Evolutionary conservation across 148 eudicot genomes (phyloP).

Genomic region (Tetragonia tetragonoides): DNA sequence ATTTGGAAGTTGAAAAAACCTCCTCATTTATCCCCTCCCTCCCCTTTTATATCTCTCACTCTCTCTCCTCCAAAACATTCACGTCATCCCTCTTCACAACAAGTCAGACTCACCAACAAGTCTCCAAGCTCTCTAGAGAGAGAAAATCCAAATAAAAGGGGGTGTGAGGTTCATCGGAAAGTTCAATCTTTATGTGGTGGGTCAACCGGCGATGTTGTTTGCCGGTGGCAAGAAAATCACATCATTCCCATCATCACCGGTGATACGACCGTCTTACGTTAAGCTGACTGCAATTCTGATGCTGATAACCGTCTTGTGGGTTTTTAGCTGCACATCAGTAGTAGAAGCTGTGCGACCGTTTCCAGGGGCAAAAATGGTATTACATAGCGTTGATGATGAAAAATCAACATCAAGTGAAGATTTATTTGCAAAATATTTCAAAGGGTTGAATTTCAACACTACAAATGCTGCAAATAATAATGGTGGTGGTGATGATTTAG

Average conservation of each 20-base stretch:
- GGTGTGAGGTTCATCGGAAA: neutral
- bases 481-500: slow-evolving; percentile 4
- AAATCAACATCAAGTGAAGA: slow-evolving; percentile 16
- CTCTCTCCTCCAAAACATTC: neutral
- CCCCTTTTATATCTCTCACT: neutral
- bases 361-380: slow-evolving; percentile 13
- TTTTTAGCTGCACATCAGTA: slow-evolving; percentile 19
- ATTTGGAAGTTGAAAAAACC: slow-evolving; percentile 20
- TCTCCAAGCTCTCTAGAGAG: neutral
- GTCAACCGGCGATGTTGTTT: slow-evolving; percentile 36
- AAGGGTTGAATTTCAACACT: neutral
- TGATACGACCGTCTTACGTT: slow-evolving; percentile 13
- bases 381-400: neutral
- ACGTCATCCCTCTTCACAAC: slow-evolving; percentile 13
- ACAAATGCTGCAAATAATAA: neutral
- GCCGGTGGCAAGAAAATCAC: slow-evolving; percentile 32
- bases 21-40: neutral
- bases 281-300: slow-evolving; percentile 27
- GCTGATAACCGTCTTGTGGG: slow-evolving; percentile 20
- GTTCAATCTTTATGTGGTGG: slow-evolving; percentile 35
- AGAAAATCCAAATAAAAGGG: neutral
- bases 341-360: slow-evolving; percentile 34
- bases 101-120: slow-evolving; percentile 17
- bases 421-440: slow-evolving; percentile 38
- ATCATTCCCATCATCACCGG: neutral